Percentiles rank a stretch among this genome's conserved stretches.
phyloP scores from a whole-genome alignment of 768 basidiomycete species.

The Holtermannia corniformis region DNA sequence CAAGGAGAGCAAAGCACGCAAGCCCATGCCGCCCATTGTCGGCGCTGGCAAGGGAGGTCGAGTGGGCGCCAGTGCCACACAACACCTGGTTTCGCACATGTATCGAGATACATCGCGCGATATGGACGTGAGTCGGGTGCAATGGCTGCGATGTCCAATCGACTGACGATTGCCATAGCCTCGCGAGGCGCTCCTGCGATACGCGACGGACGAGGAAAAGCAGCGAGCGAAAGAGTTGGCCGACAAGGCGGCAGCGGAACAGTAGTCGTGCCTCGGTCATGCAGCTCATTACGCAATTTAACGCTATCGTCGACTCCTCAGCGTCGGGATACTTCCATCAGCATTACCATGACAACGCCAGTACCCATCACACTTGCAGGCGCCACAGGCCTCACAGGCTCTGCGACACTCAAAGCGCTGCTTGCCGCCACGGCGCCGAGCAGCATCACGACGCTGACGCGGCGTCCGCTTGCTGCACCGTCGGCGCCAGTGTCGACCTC shows the following conservation, averaged over 20 bases:
- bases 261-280: no score
- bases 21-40: constrained; percentile 83
- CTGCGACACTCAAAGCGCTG: constrained; percentile 16
- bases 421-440: constrained; percentile 20
- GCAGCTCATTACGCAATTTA: no score
- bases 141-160: no score
- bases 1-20: constrained; percentile 80
- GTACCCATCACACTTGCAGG: constrained; percentile 29
- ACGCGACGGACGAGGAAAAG: constrained; percentile 63
- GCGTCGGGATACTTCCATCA: no score
- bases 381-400: constrained; percentile 37
- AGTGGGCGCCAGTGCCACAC: constrained; percentile 92
- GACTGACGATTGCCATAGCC: constrained; percentile 51
- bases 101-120: constrained; percentile 49
- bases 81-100: constrained; percentile 90
- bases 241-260: no score
- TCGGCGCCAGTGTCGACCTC: neutral
- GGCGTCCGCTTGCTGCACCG: constrained; percentile 14
- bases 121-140: constrained; percentile 87
- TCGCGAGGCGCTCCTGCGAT: constrained; percentile 90
- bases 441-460: constrained; percentile 30
- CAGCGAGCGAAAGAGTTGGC: constrained; percentile 54
- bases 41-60: constrained; percentile 90
- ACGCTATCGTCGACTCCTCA: no score
- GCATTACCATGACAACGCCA: no score